Base-by-base conservation (phyloP, 1,284 basidiomycete species). In the Malassezia yamatoensis region DNA sequence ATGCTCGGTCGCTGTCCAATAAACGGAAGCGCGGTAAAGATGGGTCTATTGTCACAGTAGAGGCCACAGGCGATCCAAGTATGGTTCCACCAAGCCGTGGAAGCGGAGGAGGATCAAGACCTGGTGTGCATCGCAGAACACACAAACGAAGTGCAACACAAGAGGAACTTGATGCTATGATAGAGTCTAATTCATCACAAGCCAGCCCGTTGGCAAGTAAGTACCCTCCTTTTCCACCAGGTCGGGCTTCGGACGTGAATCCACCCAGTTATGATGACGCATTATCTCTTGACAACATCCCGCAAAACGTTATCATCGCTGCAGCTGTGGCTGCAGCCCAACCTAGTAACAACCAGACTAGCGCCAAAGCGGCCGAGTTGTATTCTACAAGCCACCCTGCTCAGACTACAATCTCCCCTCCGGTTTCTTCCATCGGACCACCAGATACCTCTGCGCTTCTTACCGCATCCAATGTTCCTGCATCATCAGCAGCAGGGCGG, bases 1-100 rank as follows among this genome's bases (percentile, higher is more conserved):
- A 70, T 44, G 63, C 68, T 5, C 67, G 72, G 21, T 69, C 68
- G 8, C 54, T 70, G 18, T 59, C 64, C 3, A 57, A 58, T 16
- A 62, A 61, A 53, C 70, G 68, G 54, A 66, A 64, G 54, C 62
- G 65, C 45, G 55, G 62, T 58, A 64, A 69, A 46, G 62, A 68
- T 42, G 64, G 65, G 42, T 41, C 61, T 29, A 58, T 66, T 5
- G 61, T 62, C 32, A 63, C 60, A 48, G 59, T 67, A 42, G 62
- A 65, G 54, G 60, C 62, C 3, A 66, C 63, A 3, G 66, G 64
- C 39, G 62, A 68, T 50, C 66, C 66, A 10, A 53, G 41, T 33
- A 48, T 60, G 8, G 66, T 68, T 21, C 66, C 66, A 9, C 66
- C 64, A 32, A 66, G 64, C 50, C 63, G 66, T 3, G 66, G 66